Base-by-base conservation (phyloP, 2,329 filamentous ascomycete genomes). In the Rhinocladiella mackenziei region DNA sequence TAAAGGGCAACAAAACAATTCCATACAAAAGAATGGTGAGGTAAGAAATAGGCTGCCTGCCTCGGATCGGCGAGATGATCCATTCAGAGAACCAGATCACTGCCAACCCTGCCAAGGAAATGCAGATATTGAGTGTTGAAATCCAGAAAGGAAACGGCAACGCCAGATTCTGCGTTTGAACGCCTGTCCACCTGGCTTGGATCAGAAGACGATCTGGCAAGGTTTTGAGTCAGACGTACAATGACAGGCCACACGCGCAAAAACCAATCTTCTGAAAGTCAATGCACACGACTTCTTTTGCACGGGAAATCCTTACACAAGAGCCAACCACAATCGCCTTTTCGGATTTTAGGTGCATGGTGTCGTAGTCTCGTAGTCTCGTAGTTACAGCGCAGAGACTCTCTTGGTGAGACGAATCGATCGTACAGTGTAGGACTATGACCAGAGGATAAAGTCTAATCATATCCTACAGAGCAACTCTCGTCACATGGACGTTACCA, bases 1-100 rank as follows among this genome's bases (percentile, higher is more conserved):
- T 39, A 1, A 58, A 55, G 2, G 56, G 49, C n/a, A 62, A 44
- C 19, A 62, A 40, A 1, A 58, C 56, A 10, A 58, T 48, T 5
- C 55, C 15, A 14, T 22, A 37, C 17, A 8, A 37, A 26, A 26
- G 23, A 11, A 11, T 11, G 11, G 7, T 26, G 7, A 7, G 23
- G 11, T 26, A 26, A 26, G 23, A 7, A 7, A 26, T 11, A 26
- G 23, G 11, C 11, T 7, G 23, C 11, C 23, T 26, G 23, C 23
- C 23, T 26, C 11, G 23, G 23, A 26, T 26, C 11, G 7, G 7
- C 11, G 23, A 7, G 23, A 26, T 26, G 7, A 11, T 11, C 23
- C 23, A 26, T 26, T 11, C 23, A 26, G 23, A 26, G 23, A 26
- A 26, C 23, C 23, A 26, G 7, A 26, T 26, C 11, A 26, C 11